These are phyloP conservation scores for Parachlorella kessleri DNA, from an alignment of 139 green algal species.

Conservation along the genomic window DNA sequence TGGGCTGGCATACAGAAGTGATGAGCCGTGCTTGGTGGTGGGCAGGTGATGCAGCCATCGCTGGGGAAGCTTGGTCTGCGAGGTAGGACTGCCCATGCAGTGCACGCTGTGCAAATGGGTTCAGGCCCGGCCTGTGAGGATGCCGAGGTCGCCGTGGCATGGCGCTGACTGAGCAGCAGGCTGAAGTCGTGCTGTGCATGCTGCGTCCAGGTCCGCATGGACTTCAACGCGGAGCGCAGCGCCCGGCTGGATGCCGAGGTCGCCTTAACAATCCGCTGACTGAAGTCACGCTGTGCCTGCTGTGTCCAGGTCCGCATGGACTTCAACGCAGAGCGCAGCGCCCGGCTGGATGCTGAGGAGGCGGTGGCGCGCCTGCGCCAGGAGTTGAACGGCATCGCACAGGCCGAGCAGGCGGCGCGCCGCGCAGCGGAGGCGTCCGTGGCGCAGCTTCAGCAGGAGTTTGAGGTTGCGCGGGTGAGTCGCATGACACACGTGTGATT, in stretches of 20 bases:
- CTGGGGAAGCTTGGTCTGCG: too few relatives aligned
- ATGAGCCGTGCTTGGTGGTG: not conserved
- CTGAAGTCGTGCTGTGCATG: not conserved
- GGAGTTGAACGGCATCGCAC: conserved; percentile 33
- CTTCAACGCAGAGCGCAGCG: conserved; percentile 39
- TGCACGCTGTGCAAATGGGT: too few relatives aligned
- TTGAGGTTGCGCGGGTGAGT: conserved; percentile 30
- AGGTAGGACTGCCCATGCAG: too few relatives aligned
- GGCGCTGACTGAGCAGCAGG: too few relatives aligned
- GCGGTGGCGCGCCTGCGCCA: conserved; percentile 9
- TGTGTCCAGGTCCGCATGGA: not conserved
- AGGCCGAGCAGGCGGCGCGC: conserved; percentile 31
- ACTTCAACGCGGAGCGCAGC: conserved; percentile 35
- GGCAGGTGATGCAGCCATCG: too few relatives aligned
- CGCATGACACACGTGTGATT: too few relatives aligned
- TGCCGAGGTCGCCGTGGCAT: too few relatives aligned
- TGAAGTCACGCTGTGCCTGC: not conserved
- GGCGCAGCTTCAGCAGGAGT: conserved; percentile 34
- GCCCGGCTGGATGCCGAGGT: conserved; percentile 38
- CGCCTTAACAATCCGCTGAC: not conserved
- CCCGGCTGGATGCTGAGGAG: conserved; percentile 37
- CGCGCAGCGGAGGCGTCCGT: conserved; percentile 21
- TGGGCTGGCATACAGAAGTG: not conserved
- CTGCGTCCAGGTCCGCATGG: not conserved
- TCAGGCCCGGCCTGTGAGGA: too few relatives aligned